Evolutionary conservation across 331 rosid species (phyloP).

Genomic region (Telfairia occidentalis): DNA sequence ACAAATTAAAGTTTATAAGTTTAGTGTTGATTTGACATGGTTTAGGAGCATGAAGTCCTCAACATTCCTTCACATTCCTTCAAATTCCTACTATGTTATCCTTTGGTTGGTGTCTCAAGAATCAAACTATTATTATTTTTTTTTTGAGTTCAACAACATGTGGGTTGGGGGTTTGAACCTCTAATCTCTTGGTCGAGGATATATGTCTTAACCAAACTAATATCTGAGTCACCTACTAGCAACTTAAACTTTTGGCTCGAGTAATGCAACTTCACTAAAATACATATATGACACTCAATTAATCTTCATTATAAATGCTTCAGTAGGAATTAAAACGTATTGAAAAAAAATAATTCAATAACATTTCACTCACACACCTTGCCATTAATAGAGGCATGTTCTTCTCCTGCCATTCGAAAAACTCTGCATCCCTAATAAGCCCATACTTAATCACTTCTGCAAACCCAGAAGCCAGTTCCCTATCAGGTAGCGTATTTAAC

Average conservation of each 20-base stretch:
- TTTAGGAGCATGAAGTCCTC: neutral
- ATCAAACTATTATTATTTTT: no score
- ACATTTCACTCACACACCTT: constrained; percentile 32
- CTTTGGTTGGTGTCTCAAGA: no score
- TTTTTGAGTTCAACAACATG: no score
- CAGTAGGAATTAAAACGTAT: neutral
- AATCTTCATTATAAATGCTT: neutral
- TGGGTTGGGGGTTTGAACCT: no score
- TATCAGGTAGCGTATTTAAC: constrained; percentile 62
- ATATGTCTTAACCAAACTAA: neutral
- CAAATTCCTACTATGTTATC: neutral
- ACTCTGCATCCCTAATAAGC: constrained; percentile 77
- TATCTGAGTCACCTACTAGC: neutral
- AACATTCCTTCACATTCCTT: no score
- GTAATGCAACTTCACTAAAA: neutral
- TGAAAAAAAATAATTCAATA: neutral
- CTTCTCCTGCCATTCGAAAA: constrained; percentile 97
- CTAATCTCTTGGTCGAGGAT: no score
- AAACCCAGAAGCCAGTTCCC: constrained; percentile 87
- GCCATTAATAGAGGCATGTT: constrained; percentile 63
- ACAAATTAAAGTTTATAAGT: neutral
- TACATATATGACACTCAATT: neutral
- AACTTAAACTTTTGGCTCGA: neutral
- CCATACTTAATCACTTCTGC: constrained; percentile 94
- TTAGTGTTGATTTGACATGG: neutral